phyloP scores from a whole-genome alignment of 2,329 filamentous ascomycete genomes.

The Exophiala phaeomuriformis region DNA sequence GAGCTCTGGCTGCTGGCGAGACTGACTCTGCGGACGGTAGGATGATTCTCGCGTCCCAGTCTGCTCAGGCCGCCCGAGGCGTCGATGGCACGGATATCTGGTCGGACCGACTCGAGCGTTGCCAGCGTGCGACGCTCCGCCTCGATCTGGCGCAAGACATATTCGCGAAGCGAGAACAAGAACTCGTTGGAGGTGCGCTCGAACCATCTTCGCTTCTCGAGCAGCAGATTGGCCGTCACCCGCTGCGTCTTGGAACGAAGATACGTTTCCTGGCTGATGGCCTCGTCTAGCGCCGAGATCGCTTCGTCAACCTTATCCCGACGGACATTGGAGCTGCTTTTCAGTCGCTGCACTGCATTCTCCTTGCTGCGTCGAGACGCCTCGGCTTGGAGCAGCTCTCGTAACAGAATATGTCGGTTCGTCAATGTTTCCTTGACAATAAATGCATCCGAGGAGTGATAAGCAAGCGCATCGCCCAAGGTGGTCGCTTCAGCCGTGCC shows the following conservation, averaged over 20 bases:
- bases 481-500: constrained; percentile 95
- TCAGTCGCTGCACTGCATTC: constrained; percentile 79
- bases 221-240: constrained; percentile 80
- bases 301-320: constrained; percentile 97
- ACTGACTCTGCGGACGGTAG: constrained; percentile 63
- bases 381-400: constrained; percentile 87
- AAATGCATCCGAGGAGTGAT: constrained; percentile 91
- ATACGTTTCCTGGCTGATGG: constrained; percentile 70
- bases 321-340: constrained; percentile 76
- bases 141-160: constrained; percentile 90
- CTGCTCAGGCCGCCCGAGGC: constrained; percentile 81
- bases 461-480: constrained; percentile 84
- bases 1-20: constrained; percentile 86
- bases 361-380: constrained; percentile 75
- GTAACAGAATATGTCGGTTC: constrained; percentile 91
- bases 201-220: constrained; percentile 89
- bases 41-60: constrained; percentile 81
- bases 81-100: constrained; percentile 90
- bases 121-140: constrained; percentile 86
- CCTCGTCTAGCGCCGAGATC: constrained; percentile 83
- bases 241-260: constrained; percentile 78
- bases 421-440: constrained; percentile 98
- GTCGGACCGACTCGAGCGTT: constrained; percentile 84
- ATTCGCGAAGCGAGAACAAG: constrained; percentile 76
- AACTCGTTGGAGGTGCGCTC: constrained; percentile 77